Base-by-base conservation (phyloP, 2,329 filamentous ascomycete genomes). In the Dichotomopilus funicola region DNA sequence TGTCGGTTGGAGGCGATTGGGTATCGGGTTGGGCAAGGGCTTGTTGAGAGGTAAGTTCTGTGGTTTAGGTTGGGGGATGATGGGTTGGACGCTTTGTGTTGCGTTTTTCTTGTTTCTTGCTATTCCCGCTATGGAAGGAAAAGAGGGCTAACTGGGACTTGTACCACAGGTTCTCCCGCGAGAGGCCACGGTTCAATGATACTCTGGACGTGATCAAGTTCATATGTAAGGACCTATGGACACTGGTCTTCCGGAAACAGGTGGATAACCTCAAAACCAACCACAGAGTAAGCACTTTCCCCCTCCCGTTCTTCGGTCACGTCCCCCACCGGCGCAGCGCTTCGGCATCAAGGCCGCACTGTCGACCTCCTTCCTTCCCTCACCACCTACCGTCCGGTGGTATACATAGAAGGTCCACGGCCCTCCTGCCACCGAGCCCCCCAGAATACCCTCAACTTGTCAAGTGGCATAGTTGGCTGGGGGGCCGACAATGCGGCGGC, bases 181-280 rank as follows among this genome's bases (percentile, higher is more conserved):
- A 95, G 69, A 81, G 90, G 51, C 90, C 92, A 42, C 88, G 91
- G 49, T 95, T 96, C 68, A 89, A 87, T 59, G 91, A 96, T 65
- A 91, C 91, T 4, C 82, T 99, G 43, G 94, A 97, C 68, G 88
- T 91, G 49, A 99, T 99, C 70, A 99, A 99, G 71, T 97, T 99
- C 68, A 78, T 99, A 49, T 99, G 94, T 81, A 99, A 99, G 76
- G 94, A 99, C 71, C 79, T 99, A 45, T 99, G 94, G 94, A 91
- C 85, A 37, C 78, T 97, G 19, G 82, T 96, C 12, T 99, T 96
- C 72, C 82, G 89, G 69, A 99, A 99, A 73, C 95, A 97, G 71
- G 89, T 99, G 67, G 94, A 99, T 72, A 99, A 99, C 70, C 79
- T 99, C 47, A 99, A 99, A 74, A 99, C 94, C 7, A 99, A 99